Conservation (phyloP, 176 grass and related monocot genomes). For the Bolboschoenus planiculmis region DNA sequence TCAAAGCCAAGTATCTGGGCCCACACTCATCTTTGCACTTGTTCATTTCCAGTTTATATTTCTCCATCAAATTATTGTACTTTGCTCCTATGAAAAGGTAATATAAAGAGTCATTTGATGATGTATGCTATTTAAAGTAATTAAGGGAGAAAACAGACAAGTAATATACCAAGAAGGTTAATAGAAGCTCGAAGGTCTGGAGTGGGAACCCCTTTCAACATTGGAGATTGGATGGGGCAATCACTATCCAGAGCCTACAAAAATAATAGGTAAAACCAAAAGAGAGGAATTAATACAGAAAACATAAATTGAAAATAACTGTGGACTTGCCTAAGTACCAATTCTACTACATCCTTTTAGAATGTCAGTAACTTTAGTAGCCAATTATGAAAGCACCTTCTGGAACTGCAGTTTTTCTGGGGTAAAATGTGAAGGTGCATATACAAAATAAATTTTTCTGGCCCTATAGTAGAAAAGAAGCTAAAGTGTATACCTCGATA, state of each 20-base stretch:
- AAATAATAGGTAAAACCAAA: constrained; percentile 7
- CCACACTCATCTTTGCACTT: constrained; percentile 59
- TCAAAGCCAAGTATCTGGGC: constrained; percentile 45
- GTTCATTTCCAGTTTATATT: constrained; percentile 21
- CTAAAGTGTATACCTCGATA: not conserved
- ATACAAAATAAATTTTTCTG: not conserved
- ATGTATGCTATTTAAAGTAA: not conserved
- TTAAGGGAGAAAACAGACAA: not conserved
- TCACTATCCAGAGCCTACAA: constrained; percentile 32
- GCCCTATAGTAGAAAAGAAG: not conserved
- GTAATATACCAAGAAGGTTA: constrained; percentile 44
- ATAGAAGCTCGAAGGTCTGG: constrained; percentile 43
- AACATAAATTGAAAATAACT: not conserved
- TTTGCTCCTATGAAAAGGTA: constrained; percentile 41
- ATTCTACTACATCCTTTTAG: not conserved
- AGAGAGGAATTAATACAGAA: not conserved
- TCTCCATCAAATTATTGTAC: constrained; percentile 55
- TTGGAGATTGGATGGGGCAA: constrained; percentile 33
- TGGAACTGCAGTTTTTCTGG: not conserved
- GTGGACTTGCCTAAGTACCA: not conserved
- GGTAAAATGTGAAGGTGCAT: not conserved
- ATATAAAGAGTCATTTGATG: not conserved
- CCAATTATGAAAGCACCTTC: not conserved
- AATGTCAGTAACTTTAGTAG: not conserved
- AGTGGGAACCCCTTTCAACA: constrained; percentile 43